Evolutionary conservation across 768 basidiomycete species (phyloP).

Genomic region (Cystofilobasidium capitatum): DNA sequence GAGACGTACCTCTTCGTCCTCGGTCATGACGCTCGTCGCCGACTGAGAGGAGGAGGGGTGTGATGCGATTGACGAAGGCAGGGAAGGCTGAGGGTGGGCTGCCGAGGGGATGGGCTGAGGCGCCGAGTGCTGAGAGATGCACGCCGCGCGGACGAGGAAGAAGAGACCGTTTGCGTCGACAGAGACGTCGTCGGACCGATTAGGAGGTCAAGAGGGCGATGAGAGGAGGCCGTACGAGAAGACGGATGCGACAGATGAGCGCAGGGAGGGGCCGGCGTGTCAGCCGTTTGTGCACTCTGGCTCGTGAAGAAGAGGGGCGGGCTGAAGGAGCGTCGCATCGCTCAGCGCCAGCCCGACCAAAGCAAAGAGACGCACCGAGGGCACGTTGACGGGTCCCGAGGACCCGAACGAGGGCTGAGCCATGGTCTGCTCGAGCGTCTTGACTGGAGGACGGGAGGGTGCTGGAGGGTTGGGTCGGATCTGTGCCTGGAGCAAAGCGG

Average conservation of each 20-base stretch:
- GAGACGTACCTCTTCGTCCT: conserved; percentile 22
- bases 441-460: no score
- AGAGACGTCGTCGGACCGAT: neutral
- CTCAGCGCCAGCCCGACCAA: neutral
- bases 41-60: conserved; percentile 16
- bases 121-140: conserved; percentile 13
- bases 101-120: conserved; percentile 22
- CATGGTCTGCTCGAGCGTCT: no score
- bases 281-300: no score
- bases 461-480: no score
- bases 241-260: no score
- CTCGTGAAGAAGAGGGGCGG: no score
- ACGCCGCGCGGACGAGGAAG: neutral
- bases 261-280: no score
- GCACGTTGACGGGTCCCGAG: neutral
- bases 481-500: no score
- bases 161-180: neutral
- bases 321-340: neutral
- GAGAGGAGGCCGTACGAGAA: no score
- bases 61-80: conserved; percentile 1
- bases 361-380: neutral
- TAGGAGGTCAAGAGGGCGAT: no score
- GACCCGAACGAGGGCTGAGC: neutral
- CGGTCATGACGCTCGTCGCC: conserved; percentile 18
- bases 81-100: neutral